Evolutionary conservation across 768 basidiomycete species (phyloP).

Genomic region (Lentinula edodes): DNA sequence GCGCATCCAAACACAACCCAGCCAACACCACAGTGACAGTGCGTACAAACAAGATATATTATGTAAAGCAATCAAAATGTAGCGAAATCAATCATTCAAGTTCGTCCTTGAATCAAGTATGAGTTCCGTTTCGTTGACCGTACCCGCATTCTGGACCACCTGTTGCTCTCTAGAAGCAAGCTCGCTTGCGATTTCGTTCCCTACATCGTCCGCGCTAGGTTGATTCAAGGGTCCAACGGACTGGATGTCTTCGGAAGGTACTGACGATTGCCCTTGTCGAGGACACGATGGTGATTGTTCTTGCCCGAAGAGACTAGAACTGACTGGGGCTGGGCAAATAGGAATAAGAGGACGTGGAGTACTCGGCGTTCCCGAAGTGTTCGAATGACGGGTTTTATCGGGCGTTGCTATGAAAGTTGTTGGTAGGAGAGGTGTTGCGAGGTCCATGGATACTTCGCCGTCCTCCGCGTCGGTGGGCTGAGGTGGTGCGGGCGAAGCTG

Average conservation of each 20-base stretch:
- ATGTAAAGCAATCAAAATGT: not conserved
- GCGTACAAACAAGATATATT: not conserved
- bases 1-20: not conserved
- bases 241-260: not conserved
- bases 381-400: not conserved
- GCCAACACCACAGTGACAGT: not conserved
- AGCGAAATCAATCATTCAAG: not conserved
- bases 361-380: not conserved
- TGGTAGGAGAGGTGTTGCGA: conserved; percentile 44
- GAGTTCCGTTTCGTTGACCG: not conserved
- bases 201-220: not conserved
- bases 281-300: not conserved
- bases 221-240: not conserved
- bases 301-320: not conserved
- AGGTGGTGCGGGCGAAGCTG: not conserved
- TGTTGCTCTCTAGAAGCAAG: not conserved
- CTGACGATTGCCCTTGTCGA: not conserved
- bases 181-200: not conserved
- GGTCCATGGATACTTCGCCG: conserved; percentile 44
- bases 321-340: not conserved
- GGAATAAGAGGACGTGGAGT: not conserved
- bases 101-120: not conserved
- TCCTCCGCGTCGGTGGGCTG: conserved; percentile 27
- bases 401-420: conserved; percentile 8
- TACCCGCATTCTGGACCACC: not conserved